Evolutionary conservation across 2,329 filamentous ascomycete species (phyloP).

Genomic region (Penicillium olsonii): DNA sequence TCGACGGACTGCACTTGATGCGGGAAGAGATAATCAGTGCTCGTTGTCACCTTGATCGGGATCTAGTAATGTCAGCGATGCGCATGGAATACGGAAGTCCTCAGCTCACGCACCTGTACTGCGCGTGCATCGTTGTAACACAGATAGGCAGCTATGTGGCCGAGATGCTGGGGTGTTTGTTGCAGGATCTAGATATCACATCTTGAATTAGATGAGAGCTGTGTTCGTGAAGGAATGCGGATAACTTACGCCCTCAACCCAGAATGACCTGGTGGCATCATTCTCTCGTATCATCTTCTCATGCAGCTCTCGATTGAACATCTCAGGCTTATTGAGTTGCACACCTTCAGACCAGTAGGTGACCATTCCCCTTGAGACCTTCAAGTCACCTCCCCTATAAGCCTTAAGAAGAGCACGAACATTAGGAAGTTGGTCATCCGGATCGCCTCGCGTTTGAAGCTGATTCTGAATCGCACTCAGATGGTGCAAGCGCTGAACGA

Average conservation of each 20-base stretch:
- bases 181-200: not conserved
- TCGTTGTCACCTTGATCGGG: not conserved
- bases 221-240: not conserved
- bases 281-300: not conserved
- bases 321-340: conserved; percentile 7
- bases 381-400: not conserved
- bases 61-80: not conserved
- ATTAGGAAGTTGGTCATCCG: conserved; percentile 2
- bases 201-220: not conserved
- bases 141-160: not conserved
- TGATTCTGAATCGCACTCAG: not conserved
- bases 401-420: not conserved
- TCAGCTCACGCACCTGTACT: not conserved
- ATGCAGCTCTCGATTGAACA: conserved; percentile 6
- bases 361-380: conserved; percentile 1
- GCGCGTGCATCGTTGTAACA: not conserved
- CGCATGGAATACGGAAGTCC: not conserved
- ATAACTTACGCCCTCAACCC: conserved; percentile 7
- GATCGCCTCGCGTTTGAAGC: not conserved
- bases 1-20: not conserved
- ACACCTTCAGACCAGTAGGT: conserved; percentile 9
- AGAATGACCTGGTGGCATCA: not conserved
- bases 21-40: not conserved
- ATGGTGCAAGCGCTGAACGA: not conserved
- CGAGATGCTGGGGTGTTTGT: not conserved